phyloP scores from a whole-genome alignment of 2,329 filamentous ascomycete genomes.

The Diaporthe humulicola region DNA sequence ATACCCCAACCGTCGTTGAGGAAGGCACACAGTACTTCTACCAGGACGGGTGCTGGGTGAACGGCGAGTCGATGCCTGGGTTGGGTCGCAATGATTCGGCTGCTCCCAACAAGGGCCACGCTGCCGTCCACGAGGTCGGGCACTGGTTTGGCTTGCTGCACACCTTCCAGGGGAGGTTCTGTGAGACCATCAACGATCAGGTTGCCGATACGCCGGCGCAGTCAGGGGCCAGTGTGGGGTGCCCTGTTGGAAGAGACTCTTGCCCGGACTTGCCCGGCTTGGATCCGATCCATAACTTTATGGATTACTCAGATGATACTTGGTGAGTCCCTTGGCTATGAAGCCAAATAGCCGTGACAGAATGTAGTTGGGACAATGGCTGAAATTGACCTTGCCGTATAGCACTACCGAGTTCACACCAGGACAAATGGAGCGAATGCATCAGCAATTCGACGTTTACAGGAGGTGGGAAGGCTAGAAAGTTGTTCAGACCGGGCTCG shows the following conservation, averaged over 20 bases:
- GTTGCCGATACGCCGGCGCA: conserved; percentile 55
- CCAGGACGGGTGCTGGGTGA: conserved; percentile 26
- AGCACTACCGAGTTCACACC: conserved; percentile 26
- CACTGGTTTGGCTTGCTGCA: conserved; percentile 61
- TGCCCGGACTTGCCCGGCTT: conserved; percentile 17
- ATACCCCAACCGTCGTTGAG: neutral
- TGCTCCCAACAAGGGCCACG: conserved; percentile 53
- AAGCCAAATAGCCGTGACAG: neutral
- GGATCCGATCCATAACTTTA: conserved; percentile 32
- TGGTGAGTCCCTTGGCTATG: neutral
- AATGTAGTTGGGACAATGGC: neutral
- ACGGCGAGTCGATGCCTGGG: conserved; percentile 19
- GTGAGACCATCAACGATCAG: conserved; percentile 54
- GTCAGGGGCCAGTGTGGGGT: neutral
- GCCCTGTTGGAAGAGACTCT: conserved; percentile 21
- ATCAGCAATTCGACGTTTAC: neutral
- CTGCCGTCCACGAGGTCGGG: conserved; percentile 59
- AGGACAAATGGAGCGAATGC: conserved; percentile 26
- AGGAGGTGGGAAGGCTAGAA: neutral
- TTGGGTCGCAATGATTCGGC: conserved; percentile 1
- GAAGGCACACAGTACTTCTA: conserved; percentile 21
- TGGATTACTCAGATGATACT: conserved; percentile 28
- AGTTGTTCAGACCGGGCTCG: no score
- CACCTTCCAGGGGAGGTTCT: conserved; percentile 55
- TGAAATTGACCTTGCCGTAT: neutral